Percentiles rank a stretch among this genome's conserved stretches.
phyloP scores from a whole-genome alignment of 1,284 basidiomycete species.

The Nidula niveotomentosa region DNA sequence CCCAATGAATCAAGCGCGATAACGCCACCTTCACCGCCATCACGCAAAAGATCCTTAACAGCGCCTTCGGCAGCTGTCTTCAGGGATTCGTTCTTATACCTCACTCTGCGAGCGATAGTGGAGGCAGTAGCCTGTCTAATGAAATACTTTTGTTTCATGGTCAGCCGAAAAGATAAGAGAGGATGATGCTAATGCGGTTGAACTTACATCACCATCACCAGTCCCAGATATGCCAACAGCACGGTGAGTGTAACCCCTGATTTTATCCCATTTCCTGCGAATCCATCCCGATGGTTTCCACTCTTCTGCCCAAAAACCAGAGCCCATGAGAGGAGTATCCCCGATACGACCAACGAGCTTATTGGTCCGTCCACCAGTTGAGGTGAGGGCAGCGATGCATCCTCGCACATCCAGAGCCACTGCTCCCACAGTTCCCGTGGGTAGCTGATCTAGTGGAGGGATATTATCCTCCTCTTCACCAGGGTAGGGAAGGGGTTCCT shows the following conservation, averaged over 20 bases:
- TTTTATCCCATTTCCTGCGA: conserved; percentile 36
- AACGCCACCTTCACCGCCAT: conserved; percentile 69
- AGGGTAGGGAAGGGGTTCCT: conserved; percentile 47
- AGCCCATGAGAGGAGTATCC: conserved; percentile 77
- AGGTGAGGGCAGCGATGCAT: conserved; percentile 72
- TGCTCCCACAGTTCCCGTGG: conserved; percentile 81
- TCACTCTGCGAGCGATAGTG: conserved; percentile 67
- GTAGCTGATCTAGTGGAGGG: conserved; percentile 53
- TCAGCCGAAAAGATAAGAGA: conserved; percentile 5
- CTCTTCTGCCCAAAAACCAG: conserved; percentile 82
- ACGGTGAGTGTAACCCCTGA: conserved; percentile 33
- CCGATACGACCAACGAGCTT: conserved; percentile 81
- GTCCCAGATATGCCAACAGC: conserved; percentile 82
- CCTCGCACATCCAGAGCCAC: conserved; percentile 76
- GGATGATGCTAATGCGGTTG: background rate
- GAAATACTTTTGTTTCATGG: conserved; percentile 55
- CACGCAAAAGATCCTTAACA: conserved; percentile 52
- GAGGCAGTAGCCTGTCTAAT: conserved; percentile 69
- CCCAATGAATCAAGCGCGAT: conserved; percentile 68
- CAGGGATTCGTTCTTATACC: conserved; percentile 57
- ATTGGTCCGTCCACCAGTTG: conserved; percentile 81
- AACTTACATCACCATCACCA: conserved; percentile 76
- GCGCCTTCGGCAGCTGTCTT: conserved; percentile 51
- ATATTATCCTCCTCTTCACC: conserved; percentile 16
- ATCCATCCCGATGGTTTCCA: conserved; percentile 51